Base-by-base conservation (phyloP, 225 moss, liverwort and hornwort genomes). In the Pleurozium schreberi region DNA sequence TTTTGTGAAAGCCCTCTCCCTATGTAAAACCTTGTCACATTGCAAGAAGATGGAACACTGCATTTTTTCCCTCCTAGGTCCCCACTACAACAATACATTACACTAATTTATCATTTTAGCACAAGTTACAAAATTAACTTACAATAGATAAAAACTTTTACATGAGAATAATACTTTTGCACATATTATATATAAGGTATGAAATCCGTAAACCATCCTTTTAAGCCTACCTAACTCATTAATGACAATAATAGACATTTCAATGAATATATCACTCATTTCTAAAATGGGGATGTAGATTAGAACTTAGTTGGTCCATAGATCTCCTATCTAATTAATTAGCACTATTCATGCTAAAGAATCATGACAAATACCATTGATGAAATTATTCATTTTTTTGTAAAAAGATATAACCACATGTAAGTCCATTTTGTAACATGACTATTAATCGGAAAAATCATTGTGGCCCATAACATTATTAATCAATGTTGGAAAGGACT, bases 391-490 rank as follows among this genome's bases (percentile, higher is more conserved):
- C 8, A n/a, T 4, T 4, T 40, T 25, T n/a, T 42, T 42, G 0
- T 8, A 25, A 71, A 8, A 43, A 16, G 1, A 15, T 71, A 27
- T 16, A 26, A 27, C 3, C 10, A 9, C 3, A 28, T 43, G 0
- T 9, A 43, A 43, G 3, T 43, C 0, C 1, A 26, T 70, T 70
- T 42, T 0, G 2, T 9, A 70, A 27, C 0, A 27, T 26, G 8
- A n/a, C n/a, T 9, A 43, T 1, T 42, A 23, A 14, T 40, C 23
- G n/a, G 22, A n/a, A 8, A 70, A 42, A 70, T 14, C 22, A 70
- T 8, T 42, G 40, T 69, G 2, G 13, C 5, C 26, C 0, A 34
- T 20, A 19, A 57, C 18, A 57, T 57, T 57, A 57, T 57, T 19
- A 57, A 57, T 20, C 18, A 57, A 57, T 7, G 8, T 14, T 17